A percentile compares a stretch with the other conserved stretches of the same genome.
These are phyloP conservation scores for Lepiota venenata DNA, from an alignment of 768 basidiomycete species.

Conservation along the genomic window DNA sequence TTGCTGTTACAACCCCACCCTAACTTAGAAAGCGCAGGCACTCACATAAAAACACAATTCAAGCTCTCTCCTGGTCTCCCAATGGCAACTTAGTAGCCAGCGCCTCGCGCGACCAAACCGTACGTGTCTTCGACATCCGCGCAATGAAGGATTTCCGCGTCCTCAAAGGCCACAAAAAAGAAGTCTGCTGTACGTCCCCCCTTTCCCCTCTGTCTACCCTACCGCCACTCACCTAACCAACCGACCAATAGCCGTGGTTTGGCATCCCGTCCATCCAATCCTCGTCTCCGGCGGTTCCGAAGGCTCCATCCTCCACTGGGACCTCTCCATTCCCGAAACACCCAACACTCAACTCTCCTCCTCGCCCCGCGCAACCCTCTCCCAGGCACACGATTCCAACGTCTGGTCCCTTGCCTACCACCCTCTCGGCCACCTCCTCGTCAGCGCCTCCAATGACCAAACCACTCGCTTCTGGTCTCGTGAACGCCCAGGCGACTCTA, in stretches of 20 bases:
- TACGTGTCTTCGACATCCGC: constrained; percentile 96
- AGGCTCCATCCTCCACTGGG: constrained; percentile 94
- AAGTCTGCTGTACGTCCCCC: constrained; percentile 83
- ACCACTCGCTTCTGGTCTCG: constrained; percentile 99
- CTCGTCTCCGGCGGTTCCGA: constrained; percentile 94
- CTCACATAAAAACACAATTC: constrained; percentile 96
- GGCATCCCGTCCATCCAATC: constrained; percentile 94
- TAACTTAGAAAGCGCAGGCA: constrained; percentile 57
- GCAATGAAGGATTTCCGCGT: constrained; percentile 95
- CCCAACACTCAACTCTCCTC: constrained; percentile 23
- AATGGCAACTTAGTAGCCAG: constrained; percentile 94
- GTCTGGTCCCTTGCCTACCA: constrained; percentile 97
- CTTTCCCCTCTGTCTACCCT: not conserved
- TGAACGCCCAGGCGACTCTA: constrained; percentile 80
- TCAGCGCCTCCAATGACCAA: constrained; percentile 94
- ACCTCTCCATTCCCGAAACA: constrained; percentile 56
- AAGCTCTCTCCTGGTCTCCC: constrained; percentile 90
- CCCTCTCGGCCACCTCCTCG: constrained; percentile 93
- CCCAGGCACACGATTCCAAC: constrained; percentile 97
- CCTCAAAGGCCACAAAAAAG: constrained; percentile 96
- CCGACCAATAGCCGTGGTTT: constrained; percentile 66
- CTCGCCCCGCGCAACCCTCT: constrained; percentile 75
- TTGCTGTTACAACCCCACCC: too few species aligned
- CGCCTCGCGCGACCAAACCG: constrained; percentile 91
- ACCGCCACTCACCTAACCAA: not conserved